Conservation (phyloP, 106 monocot genomes). For the Dendrobium nobile region DNA sequence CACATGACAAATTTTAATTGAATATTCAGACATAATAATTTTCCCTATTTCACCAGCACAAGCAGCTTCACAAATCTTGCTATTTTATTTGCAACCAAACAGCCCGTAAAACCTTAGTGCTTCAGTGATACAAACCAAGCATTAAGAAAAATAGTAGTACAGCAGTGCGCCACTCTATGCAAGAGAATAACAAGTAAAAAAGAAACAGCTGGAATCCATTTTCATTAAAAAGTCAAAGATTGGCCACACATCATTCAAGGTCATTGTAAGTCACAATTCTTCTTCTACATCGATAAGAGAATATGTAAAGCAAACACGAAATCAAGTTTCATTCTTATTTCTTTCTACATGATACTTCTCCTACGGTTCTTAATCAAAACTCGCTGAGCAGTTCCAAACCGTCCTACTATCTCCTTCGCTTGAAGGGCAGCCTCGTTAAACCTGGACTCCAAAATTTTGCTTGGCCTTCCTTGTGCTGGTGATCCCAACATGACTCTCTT, state of each 20-base stretch:
- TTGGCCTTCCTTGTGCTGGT: constrained; percentile 11
- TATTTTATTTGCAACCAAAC: too few relatives aligned
- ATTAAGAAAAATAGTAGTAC: too few relatives aligned
- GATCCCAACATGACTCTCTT: constrained; percentile 62
- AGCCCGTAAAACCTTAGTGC: too few relatives aligned
- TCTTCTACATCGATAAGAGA: neutral
- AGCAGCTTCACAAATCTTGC: too few relatives aligned
- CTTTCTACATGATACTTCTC: constrained; percentile 24
- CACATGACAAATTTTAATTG: too few relatives aligned
- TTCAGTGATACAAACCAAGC: too few relatives aligned
- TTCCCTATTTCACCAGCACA: too few relatives aligned
- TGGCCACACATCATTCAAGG: neutral
- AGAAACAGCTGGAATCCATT: too few relatives aligned
- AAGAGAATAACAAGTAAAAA: too few relatives aligned
- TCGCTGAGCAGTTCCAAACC: constrained; percentile 40
- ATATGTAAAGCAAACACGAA: neutral
- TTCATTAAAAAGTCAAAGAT: too few relatives aligned
- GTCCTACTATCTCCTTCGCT: constrained; percentile 24
- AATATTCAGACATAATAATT: too few relatives aligned
- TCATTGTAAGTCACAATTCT: neutral
- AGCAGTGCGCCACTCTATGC: too few relatives aligned
- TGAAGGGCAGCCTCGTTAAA: constrained; percentile 7
- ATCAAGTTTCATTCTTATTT: neutral
- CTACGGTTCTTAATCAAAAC: constrained; percentile 49
- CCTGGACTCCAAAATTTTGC: constrained; percentile 7